Conservation (phyloP, 805 yeast genomes). For the Nakazawaea anatomiae region DNA sequence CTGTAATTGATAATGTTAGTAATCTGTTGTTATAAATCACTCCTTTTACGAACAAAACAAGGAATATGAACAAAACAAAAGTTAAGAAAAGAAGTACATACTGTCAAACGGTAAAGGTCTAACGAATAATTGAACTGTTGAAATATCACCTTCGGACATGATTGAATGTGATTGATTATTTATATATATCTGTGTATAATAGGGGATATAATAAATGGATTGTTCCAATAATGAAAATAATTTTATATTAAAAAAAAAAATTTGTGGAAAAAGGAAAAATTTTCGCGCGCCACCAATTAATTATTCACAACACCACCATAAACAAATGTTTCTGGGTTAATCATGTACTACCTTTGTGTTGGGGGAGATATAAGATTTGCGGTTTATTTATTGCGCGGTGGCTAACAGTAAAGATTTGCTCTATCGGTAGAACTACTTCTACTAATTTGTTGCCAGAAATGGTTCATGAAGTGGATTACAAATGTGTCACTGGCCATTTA, state of each 20-base stretch:
- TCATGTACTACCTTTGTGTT: too few relatives aligned
- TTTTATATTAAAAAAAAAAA: neutral
- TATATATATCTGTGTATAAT: neutral
- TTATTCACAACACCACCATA: too few relatives aligned
- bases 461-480: too few relatives aligned
- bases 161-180: neutral
- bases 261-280: neutral
- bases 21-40: neutral
- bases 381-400: neutral
- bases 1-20: neutral
- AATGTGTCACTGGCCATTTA: too few relatives aligned
- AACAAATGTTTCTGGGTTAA: too few relatives aligned
- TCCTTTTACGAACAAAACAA: too few relatives aligned
- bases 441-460: too few relatives aligned
- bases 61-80: too few relatives aligned
- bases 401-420: too few relatives aligned
- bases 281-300: neutral
- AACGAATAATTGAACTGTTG: conserved; percentile 31
- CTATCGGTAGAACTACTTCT: too few relatives aligned
- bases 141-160: conserved; percentile 20
- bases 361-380: too few relatives aligned
- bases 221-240: neutral
- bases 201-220: neutral
- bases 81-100: conserved; percentile 11
- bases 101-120: conserved; percentile 32